Evolutionary conservation across 2,329 filamentous ascomycete genomes (phyloP).

Genomic region (Colletotrichum camelliae): DNA sequence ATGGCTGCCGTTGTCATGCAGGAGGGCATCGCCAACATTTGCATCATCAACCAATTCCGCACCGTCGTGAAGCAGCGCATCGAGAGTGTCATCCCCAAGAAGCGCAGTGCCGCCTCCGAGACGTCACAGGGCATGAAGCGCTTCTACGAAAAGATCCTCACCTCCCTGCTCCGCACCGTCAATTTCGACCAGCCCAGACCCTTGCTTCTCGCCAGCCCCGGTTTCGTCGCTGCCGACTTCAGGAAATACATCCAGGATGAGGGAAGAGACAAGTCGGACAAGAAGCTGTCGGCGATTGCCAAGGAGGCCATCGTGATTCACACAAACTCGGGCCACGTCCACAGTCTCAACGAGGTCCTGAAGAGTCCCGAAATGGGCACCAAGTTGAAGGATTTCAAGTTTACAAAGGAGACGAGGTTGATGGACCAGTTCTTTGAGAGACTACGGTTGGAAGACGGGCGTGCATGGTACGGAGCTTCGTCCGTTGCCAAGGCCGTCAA

Average conservation of each 20-base stretch:
- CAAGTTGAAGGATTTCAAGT: constrained; percentile 86
- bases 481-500: constrained; percentile 85
- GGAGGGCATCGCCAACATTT: constrained; percentile 84
- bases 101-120: constrained; percentile 67
- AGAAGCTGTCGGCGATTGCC: constrained; percentile 66
- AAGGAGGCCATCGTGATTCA: constrained; percentile 78
- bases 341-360: constrained; percentile 87
- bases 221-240: constrained; percentile 84
- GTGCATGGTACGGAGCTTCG: constrained; percentile 86
- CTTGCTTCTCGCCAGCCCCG: constrained; percentile 85
- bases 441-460: constrained; percentile 82
- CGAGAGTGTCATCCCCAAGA: constrained; percentile 70
- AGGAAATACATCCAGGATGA: constrained; percentile 74
- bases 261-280: constrained; percentile 65
- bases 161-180: constrained; percentile 78
- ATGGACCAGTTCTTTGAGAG: constrained; percentile 86
- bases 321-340: constrained; percentile 82
- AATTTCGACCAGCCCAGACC: constrained; percentile 75
- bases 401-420: constrained; percentile 79
- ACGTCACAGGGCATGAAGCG: constrained; percentile 74
- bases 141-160: constrained; percentile 81
- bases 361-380: constrained; percentile 79
- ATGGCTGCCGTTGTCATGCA: constrained; percentile 94
- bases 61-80: constrained; percentile 76
- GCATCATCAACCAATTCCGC: constrained; percentile 80